Conservation (phyloP, 2,329 filamentous ascomycete genomes). For the Chrysoporthe deuterocubensis region DNA sequence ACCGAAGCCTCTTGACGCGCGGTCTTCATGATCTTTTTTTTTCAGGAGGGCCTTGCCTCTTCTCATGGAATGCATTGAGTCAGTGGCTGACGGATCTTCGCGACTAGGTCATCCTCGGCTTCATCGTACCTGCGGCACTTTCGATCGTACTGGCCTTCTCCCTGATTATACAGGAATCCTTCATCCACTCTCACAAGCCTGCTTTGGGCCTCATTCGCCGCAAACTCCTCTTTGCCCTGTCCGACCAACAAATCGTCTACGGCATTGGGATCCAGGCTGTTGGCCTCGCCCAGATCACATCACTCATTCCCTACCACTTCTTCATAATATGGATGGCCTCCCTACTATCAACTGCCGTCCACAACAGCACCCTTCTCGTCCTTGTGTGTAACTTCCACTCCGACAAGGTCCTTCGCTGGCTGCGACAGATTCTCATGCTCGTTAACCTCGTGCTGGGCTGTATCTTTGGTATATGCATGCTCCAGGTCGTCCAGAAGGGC, state of each 20-base stretch:
- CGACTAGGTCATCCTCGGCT: conserved; percentile 26
- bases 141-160: conserved; percentile 26
- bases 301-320: conserved; percentile 69
- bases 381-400: conserved; percentile 68
- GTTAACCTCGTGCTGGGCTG: conserved; percentile 64
- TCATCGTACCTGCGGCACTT: conserved; percentile 25
- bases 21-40: neutral
- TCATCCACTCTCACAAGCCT: conserved; percentile 19
- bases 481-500: conserved; percentile 57
- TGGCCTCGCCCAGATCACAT: conserved; percentile 61
- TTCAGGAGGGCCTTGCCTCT: neutral
- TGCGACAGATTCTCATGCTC: conserved; percentile 69
- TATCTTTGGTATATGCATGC: conserved; percentile 59
- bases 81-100: neutral
- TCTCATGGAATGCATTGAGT: neutral
- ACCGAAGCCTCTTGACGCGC: neutral
- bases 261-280: conserved; percentile 71
- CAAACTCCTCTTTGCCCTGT: conserved; percentile 67
- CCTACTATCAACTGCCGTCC: conserved; percentile 66
- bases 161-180: conserved; percentile 27
- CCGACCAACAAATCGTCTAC: conserved; percentile 70
- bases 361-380: conserved; percentile 67
- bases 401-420: conserved; percentile 69
- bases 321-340: conserved; percentile 70
- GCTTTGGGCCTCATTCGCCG: conserved; percentile 44